Evolutionary conservation across 2,329 filamentous ascomycete genomes (phyloP), one percentile per base, ranked within the genome.

Genomic region (Ceratocystis alfenasii): DNA sequence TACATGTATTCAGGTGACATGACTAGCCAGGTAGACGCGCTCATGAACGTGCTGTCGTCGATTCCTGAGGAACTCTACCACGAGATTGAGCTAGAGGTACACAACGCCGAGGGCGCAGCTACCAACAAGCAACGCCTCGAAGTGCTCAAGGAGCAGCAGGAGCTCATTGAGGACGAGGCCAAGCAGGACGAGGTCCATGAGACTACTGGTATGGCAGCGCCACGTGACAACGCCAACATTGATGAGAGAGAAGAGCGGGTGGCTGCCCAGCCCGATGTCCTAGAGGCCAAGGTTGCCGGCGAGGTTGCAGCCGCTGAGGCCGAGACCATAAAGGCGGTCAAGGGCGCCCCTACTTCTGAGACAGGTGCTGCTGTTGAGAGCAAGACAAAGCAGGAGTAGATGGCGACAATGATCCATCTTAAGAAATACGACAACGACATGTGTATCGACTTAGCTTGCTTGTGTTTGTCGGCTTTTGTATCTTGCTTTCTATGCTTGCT

Each of bases 121-220:
- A 99, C 94, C 70, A 99, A 99, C 84, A 96, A 95, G 83, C 94
- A 97, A 81, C 88, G 94, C 75, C 87, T 99, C 53, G 94, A 99
- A 79, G 94, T 99, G 17, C 83, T 99, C 74, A 95, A 91, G 83
- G 94, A 99, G 79, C 94, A 99, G 79, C 89, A 99, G 76, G 94
- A 96, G 75, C 85, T 99, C 69, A 99, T 99, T 67, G 87, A 96
- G 69, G 94, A 99, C 74, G 94, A 99, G 80, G 95, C 93, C 69
- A 84, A 94, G 79, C 93, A 99, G 78, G 89, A 89, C 72, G 83
- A 91, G 74, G 84, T 87, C 75, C 90, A 89, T 76, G 85, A 89
- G 74, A 86, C 86, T 72, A 85, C 84, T 50, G 89, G 89, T 12
- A 82, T 88, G 63, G 82, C 87, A 15, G 87, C 87, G 7, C 89